phyloP scores from a whole-genome alignment of 1,284 basidiomycete genomes.

The Ganoderma multipileum region DNA sequence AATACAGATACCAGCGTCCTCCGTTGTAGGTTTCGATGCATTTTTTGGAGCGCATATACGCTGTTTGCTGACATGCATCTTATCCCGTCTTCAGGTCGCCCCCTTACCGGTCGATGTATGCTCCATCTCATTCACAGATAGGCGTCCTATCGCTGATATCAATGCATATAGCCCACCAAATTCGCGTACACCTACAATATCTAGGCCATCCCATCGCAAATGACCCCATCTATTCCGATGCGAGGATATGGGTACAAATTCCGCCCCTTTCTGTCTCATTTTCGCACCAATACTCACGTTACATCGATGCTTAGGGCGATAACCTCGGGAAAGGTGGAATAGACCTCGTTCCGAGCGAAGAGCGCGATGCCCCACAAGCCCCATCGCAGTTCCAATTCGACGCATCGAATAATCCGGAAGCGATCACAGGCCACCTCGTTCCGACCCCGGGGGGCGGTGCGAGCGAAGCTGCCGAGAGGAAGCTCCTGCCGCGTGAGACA shows the following conservation, averaged over 20 bases:
- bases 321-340: constrained; percentile 85
- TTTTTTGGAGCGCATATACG: constrained; percentile 3
- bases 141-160: constrained; percentile 5
- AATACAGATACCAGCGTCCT: constrained; percentile 89
- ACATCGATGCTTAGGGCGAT: constrained; percentile 56
- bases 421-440: constrained; percentile 23
- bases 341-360: constrained; percentile 69
- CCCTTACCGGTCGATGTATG: constrained; percentile 89
- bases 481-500: constrained; percentile 78
- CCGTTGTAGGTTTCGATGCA: constrained; percentile 64
- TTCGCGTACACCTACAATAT: constrained; percentile 95
- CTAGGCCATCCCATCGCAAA: constrained; percentile 95
- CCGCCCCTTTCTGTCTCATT: no score
- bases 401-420: constrained; percentile 44
- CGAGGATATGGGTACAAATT: constrained; percentile 78
- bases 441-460: not conserved
- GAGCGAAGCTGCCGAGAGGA: constrained; percentile 29
- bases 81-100: constrained; percentile 60
- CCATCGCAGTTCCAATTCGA: constrained; percentile 58
- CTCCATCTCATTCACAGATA: constrained; percentile 17
- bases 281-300: not conserved
- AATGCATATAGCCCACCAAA: constrained; percentile 79
- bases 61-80: not conserved
- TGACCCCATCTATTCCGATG: constrained; percentile 86
- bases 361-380: constrained; percentile 67